phyloP scores from a whole-genome alignment of 257 asterid species.

The Nicotiana benthamiana region DNA sequence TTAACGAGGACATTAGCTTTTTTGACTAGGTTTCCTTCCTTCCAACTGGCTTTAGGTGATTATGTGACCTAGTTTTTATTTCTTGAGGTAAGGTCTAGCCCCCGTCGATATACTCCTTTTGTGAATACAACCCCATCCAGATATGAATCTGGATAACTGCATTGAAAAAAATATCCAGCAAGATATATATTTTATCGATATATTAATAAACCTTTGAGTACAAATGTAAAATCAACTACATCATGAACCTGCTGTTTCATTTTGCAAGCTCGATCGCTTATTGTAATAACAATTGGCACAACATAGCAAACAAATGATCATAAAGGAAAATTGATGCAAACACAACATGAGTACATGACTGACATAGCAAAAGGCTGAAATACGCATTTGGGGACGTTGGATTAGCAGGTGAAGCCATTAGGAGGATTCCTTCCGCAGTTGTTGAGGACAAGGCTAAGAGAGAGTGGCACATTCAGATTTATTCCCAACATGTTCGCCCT shows the following conservation, averaged over 20 bases:
- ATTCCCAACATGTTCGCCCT: slow-evolving; percentile 23
- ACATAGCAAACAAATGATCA: neutral
- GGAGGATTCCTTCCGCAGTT: slow-evolving; percentile 13
- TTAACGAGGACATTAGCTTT: too few species aligned
- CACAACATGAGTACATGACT: neutral
- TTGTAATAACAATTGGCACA: neutral
- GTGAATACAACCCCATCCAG: too few species aligned
- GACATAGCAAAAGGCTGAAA: neutral
- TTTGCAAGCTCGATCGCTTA: neutral
- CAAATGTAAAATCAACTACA: neutral
- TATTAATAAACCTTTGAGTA: neutral
- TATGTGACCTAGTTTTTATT: too few species aligned
- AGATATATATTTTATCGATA: too few species aligned
- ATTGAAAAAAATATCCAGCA: too few species aligned
- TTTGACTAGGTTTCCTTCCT: too few species aligned
- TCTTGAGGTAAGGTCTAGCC: too few species aligned
- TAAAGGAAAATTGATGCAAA: neutral
- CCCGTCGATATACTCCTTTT: too few species aligned
- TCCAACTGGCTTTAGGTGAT: too few species aligned
- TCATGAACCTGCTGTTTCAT: neutral
- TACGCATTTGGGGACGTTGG: neutral
- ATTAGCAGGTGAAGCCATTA: slow-evolving; percentile 14
- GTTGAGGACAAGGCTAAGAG: slow-evolving; percentile 17
- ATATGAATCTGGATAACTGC: too few species aligned
- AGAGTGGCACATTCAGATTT: slow-evolving; percentile 13